These are phyloP conservation scores for Boletus vermiculosoides DNA, from an alignment of 768 basidiomycete species.

Conservation along the genomic window DNA sequence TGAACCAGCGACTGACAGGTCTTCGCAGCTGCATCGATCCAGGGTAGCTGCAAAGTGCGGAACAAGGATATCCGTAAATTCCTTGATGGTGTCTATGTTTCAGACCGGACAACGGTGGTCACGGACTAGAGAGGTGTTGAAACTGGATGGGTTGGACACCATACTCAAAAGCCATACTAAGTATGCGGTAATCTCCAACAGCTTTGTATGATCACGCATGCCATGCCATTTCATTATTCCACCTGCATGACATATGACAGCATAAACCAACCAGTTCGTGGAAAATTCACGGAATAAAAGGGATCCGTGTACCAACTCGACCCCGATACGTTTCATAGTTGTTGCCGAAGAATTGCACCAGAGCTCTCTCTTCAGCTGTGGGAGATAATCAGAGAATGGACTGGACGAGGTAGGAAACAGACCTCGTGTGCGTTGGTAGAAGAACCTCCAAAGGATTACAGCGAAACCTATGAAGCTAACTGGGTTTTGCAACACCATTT, in stretches of 20 bases:
- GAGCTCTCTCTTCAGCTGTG: conserved; percentile 75
- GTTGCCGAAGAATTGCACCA: conserved; percentile 87
- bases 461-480: conserved; percentile 66
- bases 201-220: conserved; percentile 30
- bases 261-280: background rate
- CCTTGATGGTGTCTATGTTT: conserved; percentile 92
- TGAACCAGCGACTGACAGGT: conserved; percentile 7
- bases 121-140: conserved; percentile 39
- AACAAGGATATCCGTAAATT: conserved; percentile 99
- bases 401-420: conserved; percentile 28
- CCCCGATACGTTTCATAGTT: conserved; percentile 77
- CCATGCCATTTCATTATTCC: conserved; percentile 16
- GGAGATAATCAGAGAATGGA: conserved; percentile 4
- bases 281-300: conserved; percentile 63
- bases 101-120: conserved; percentile 64
- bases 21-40: conserved; percentile 84
- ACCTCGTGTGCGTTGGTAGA: conserved; percentile 78
- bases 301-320: conserved; percentile 83
- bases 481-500: conserved; percentile 87
- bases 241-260: background rate
- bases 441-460: conserved; percentile 81
- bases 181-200: conserved; percentile 23
- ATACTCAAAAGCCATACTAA: conserved; percentile 17
- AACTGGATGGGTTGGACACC: conserved; percentile 9
- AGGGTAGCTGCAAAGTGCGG: conserved; percentile 93